Evolutionary conservation across 257 asterid species (phyloP).

Genomic region (Solanum appendiculatum): DNA sequence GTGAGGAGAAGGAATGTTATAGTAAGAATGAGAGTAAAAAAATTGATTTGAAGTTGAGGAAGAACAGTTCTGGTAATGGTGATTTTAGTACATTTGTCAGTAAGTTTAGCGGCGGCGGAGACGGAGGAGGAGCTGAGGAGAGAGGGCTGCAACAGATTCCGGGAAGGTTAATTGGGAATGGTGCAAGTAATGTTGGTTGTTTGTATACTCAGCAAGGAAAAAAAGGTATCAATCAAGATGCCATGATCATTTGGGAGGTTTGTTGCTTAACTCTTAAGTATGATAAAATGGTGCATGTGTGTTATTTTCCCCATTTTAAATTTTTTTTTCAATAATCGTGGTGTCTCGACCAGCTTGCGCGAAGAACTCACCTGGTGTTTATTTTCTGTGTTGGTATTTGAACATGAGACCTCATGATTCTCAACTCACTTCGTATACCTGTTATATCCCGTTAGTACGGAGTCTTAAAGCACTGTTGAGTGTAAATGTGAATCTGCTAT

Average conservation of each 20-base stretch:
- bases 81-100: slow-evolving; percentile 57
- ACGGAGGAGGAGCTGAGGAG: slow-evolving; percentile 59
- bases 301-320: neutral
- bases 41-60: slow-evolving; percentile 41
- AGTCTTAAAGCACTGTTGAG: neutral
- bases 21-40: slow-evolving; percentile 12
- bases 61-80: slow-evolving; percentile 32
- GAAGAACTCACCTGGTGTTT: neutral
- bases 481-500: neutral
- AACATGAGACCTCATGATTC: neutral
- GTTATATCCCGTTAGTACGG: neutral
- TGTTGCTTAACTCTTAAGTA: neutral
- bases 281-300: neutral
- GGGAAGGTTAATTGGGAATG: slow-evolving; percentile 70
- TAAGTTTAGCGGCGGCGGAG: slow-evolving; percentile 48
- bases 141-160: slow-evolving; percentile 62
- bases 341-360: neutral
- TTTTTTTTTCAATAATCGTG: neutral
- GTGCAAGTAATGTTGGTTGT: slow-evolving; percentile 56
- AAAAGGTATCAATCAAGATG: slow-evolving; percentile 96
- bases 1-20: slow-evolving; percentile 15
- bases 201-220: slow-evolving; percentile 94
- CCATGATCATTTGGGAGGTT: slow-evolving; percentile 99
- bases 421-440: neutral
- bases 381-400: neutral